Evolutionary conservation across 2,329 filamentous ascomycete genomes (phyloP), one percentile per base, ranked within the genome.

Genomic region (Exophiala spinifera): DNA sequence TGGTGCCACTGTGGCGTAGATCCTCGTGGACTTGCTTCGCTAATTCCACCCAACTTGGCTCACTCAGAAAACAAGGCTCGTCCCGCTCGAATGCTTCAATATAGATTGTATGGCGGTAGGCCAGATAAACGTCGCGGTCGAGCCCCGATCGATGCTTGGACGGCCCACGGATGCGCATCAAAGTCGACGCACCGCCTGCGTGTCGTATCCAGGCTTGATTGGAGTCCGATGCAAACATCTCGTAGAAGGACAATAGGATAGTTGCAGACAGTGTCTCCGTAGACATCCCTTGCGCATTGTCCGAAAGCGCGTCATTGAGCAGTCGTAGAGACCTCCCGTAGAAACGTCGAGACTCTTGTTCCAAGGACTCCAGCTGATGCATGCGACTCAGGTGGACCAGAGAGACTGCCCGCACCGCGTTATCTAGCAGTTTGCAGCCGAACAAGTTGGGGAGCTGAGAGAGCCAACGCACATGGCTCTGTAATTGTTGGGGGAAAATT

Each of bases 131-230:
- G 20, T 66, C 64, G 8, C 66, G 65, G 19, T 69, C 70, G 33
- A 72, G 66, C 1, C 69, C 70, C n/a, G 58, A 51, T n/a, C 65
- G 58, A 49, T 71, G 66, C 21, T 64, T 63, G 21, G 56, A 49
- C 14, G 68, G 64, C 4, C 70, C 70, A 11, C 70, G 70, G 14
- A 67, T 62, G 31, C 61, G 59, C 62, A 73, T 70, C 33, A 72
- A 53, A 3, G 66, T 62, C 17, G 64, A 65, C 13, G 69, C 66
- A 14, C 71, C 71, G 0, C 66, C 63, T 6, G 68, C 67, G 60
- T 73, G 70, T n/a, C 64, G 64, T 3, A 71, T 58, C 70, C 70
- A 73, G 3, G 69, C 65, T 13, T 67, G 60, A 28, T 66, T 62
- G n/a, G 64, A 65, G n/a, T 68, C 71, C 34, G 65, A 68, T 28